A percentile compares a stretch with the other conserved stretches of the same genome.
These are phyloP conservation scores for Santalum album DNA, from an alignment of 164 flowering plant genomes.

Conservation along the genomic window DNA sequence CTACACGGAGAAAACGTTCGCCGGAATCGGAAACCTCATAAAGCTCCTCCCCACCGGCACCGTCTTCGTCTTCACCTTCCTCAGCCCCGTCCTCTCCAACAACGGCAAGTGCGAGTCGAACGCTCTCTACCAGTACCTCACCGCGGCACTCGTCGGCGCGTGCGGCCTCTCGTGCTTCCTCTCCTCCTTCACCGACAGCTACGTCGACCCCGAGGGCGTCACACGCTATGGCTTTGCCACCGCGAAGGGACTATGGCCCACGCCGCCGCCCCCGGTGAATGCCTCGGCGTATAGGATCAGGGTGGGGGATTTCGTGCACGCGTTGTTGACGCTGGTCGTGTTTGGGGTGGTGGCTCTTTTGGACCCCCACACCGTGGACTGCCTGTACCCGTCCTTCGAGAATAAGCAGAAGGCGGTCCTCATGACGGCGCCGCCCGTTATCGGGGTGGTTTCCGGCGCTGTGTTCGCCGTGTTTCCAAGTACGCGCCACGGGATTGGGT, in stretches of 20 bases:
- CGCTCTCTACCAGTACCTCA: slow-evolving; percentile 50
- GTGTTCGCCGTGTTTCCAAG: slow-evolving; percentile 62
- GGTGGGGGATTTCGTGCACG: slow-evolving; percentile 70
- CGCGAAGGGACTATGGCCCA: slow-evolving; percentile 12
- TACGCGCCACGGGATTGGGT: slow-evolving; percentile 78
- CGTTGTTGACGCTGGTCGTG: slow-evolving; percentile 40
- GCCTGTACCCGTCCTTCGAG: slow-evolving; percentile 59
- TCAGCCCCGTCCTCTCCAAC: slow-evolving; percentile 7
- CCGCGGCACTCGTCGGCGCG: slow-evolving; percentile 29
- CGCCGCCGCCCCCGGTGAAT: neutral
- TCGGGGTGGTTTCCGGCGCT: slow-evolving; percentile 40
- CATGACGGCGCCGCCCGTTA: slow-evolving; percentile 60
- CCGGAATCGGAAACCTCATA: slow-evolving; percentile 5
- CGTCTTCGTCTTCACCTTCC: slow-evolving; percentile 8
- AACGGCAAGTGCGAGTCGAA: slow-evolving; percentile 3
- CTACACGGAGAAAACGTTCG: neutral
- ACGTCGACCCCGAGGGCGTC: slow-evolving; percentile 36
- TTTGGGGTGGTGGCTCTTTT: slow-evolving; percentile 47
- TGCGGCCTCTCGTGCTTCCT: slow-evolving; percentile 61
- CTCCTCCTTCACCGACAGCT: slow-evolving; percentile 76
- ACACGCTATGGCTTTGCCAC: slow-evolving; percentile 65
- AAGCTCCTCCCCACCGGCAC: slow-evolving; percentile 13
- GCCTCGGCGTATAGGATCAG: slow-evolving; percentile 30
- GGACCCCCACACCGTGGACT: slow-evolving; percentile 48
- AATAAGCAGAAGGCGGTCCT: slow-evolving; percentile 32